Evolutionary conservation across 257 asterid genomes (phyloP).

Genomic region (Fraxinus excelsior): DNA sequence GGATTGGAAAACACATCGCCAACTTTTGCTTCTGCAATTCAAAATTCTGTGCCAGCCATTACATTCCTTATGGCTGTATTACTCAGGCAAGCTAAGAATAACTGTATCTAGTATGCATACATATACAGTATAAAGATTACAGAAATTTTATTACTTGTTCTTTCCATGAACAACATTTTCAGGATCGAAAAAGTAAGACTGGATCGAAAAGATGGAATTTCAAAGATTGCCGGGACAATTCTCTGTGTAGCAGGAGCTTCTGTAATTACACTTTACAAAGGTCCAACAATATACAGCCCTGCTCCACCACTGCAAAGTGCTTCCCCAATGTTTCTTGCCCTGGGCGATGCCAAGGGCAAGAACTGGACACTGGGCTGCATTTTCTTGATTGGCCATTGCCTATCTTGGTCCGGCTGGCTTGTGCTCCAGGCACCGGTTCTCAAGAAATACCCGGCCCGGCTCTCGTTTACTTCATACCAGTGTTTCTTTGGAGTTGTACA

Average conservation of each 20-base stretch:
- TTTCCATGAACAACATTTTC: conserved; percentile 19
- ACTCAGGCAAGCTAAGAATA: conserved; percentile 55
- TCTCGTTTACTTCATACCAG: conserved; percentile 86
- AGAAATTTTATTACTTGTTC: not conserved
- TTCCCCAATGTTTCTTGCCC: conserved; percentile 27
- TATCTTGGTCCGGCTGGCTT: conserved; percentile 97
- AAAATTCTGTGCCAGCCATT: conserved; percentile 95
- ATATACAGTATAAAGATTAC: not conserved
- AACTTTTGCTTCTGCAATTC: conserved; percentile 95
- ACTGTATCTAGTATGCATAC: not conserved
- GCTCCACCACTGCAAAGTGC: conserved; percentile 40
- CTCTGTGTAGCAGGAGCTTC: conserved; percentile 97
- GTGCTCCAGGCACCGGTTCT: conserved; percentile 87
- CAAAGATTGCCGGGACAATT: conserved; percentile 72
- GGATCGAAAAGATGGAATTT: conserved; percentile 79
- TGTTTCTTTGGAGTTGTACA: conserved; percentile 86
- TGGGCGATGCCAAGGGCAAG: conserved; percentile 77
- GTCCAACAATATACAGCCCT: conserved; percentile 93
- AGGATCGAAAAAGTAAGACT: conserved; percentile 87
- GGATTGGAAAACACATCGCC: conserved; percentile 96
- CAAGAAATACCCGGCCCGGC: conserved; percentile 86
- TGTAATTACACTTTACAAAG: conserved; percentile 88
- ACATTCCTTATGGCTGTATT: conserved; percentile 88
- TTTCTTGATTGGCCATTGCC: conserved; percentile 87
- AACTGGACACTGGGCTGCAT: conserved; percentile 92